Conservation (phyloP, 257 asterid genomes). For the Nicotiana tabacum region DNA sequence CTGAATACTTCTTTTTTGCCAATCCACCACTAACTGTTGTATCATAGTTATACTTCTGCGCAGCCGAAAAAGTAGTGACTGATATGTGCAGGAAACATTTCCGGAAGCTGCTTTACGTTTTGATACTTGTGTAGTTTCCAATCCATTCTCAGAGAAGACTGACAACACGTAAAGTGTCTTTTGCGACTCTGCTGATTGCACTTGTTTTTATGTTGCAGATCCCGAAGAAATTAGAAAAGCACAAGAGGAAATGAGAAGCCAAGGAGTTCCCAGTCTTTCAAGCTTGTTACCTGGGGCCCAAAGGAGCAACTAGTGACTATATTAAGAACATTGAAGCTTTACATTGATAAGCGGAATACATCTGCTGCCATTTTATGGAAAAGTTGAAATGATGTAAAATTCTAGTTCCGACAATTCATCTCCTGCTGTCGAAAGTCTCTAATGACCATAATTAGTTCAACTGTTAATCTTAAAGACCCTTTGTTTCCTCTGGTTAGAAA, state of each 20-base stretch:
- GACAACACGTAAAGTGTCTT: neutral
- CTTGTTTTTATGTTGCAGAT: conserved; percentile 38
- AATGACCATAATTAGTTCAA: neutral
- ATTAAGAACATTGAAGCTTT: conserved; percentile 1
- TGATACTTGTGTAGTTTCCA: neutral
- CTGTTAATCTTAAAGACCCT: neutral
- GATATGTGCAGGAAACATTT: neutral
- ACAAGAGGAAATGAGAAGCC: conserved; percentile 97
- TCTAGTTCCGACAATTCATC: neutral
- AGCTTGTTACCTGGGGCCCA: conserved; percentile 74
- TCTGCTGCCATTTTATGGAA: neutral
- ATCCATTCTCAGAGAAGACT: neutral
- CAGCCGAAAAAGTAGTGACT: neutral
- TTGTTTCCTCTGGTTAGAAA: neutral
- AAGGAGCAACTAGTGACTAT: conserved; percentile 42
- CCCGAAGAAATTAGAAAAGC: conserved; percentile 91
- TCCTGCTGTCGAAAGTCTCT: neutral
- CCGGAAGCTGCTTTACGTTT: neutral
- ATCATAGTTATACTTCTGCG: neutral
- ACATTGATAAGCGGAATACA: neutral
- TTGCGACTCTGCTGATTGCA: conserved; percentile 3
- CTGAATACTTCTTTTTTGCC: neutral
- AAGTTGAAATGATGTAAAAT: conserved; percentile 1
- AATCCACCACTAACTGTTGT: neutral
- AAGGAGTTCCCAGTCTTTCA: conserved; percentile 84